Base-by-base conservation (phyloP, 352 stramenopile species). In the Albugo laibachii region DNA sequence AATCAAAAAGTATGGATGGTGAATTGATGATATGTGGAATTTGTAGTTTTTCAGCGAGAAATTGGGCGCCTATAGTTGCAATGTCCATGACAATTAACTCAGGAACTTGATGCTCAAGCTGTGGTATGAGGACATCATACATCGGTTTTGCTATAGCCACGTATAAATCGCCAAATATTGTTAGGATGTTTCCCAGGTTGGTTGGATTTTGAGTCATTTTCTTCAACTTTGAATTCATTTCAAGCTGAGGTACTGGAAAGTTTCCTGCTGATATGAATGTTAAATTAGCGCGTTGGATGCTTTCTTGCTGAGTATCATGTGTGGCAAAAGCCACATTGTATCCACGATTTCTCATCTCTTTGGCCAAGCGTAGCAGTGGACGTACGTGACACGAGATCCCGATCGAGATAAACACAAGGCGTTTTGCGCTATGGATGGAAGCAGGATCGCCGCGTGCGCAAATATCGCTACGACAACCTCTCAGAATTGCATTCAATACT, bases 131-230 rank as follows among this genome's bases (percentile, higher is more conserved):
- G 5, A 70, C 65, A 31, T 85, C 69, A 51, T 72, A 91, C 73
- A 93, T 87, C 11, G 75, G 72, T 0, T 66, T 67, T 13, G 71
- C 75, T 2, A 77, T 72, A 12, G 66, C 67, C 11, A 88, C 63
- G 61, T 86, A 89, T 36, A 89, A 81, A 48, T 91, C 78, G 57
- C 78, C 88, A 58, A 91, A 84, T 70, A 91, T 87, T 52, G 73
- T 86, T 36, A 91, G 51, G 59, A 91, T 86, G 37, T 75, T 75
- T 43, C 75, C 68, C 49, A 91, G 87, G 52, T 78, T 87, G 47
- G 72, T 85, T 36, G 73, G 67, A 55, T 91, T 75, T 27, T 71
- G 66, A 38, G 75, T 86, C 68, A 91, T 86, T 18, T 60, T 62
- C 55, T 76, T 72, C 24, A 91, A 61, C 43, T 82, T 83, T 38